Evolutionary conservation across 768 basidiomycete genomes (phyloP).

Genomic region (Dioszegia aurantiaca): DNA sequence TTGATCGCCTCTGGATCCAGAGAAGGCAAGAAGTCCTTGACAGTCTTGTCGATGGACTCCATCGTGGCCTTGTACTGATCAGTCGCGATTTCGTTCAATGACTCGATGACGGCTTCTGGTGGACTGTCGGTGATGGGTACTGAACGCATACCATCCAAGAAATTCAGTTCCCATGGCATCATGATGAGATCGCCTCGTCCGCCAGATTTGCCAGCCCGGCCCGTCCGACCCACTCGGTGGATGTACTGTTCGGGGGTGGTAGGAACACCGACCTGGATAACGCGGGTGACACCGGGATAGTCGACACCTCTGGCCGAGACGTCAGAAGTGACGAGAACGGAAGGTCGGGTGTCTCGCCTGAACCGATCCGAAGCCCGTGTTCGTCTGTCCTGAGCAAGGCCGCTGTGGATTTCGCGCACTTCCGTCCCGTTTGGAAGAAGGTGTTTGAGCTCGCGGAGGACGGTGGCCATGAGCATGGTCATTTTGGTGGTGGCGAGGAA

Average conservation of each 20-base stretch:
- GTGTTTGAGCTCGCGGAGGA: conserved; percentile 60
- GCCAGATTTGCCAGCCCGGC: conserved; percentile 61
- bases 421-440: conserved; percentile 61
- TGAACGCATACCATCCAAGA: conserved; percentile 62
- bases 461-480: conserved; percentile 68
- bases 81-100: conserved; percentile 58
- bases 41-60: conserved; percentile 36
- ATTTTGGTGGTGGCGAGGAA: conserved; percentile 83
- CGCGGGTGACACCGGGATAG: conserved; percentile 81
- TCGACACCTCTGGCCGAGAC: conserved; percentile 85
- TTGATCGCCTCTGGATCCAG: conserved; percentile 59
- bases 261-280: conserved; percentile 87
- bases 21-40: conserved; percentile 43
- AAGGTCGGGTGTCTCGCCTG: conserved; percentile 59
- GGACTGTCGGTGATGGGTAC: conserved; percentile 69
- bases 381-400: conserved; percentile 63
- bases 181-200: conserved; percentile 78
- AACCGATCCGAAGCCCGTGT: conserved; percentile 62
- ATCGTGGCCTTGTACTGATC: conserved; percentile 46
- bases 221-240: conserved; percentile 82
- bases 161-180: conserved; percentile 73
- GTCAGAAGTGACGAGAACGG: conserved; percentile 78
- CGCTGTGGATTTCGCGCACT: conserved; percentile 80
- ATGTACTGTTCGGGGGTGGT: conserved; percentile 68
- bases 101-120: conserved; percentile 55